These are phyloP conservation scores for Castanopsis chinensis DNA, from an alignment of 306 rosid genomes.

Conservation along the genomic window DNA sequence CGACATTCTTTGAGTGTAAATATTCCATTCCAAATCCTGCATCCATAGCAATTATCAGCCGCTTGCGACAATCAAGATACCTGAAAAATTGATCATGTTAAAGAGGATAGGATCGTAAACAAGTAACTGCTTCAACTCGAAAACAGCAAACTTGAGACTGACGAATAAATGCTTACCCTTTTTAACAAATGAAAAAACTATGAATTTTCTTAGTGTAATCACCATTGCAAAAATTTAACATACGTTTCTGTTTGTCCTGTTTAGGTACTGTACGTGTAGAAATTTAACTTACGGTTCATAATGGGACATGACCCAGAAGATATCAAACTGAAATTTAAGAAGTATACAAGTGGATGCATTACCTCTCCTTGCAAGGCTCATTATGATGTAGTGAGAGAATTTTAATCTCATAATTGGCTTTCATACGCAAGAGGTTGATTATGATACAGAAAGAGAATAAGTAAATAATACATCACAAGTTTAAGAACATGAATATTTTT, in stretches of 20 bases:
- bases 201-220: background rate
- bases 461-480: background rate
- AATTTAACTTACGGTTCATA: background rate
- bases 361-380: conserved; percentile 90
- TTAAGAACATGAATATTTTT: background rate
- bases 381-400: conserved; percentile 94
- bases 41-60: conserved; percentile 86
- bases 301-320: background rate
- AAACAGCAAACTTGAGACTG: background rate
- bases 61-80: conserved; percentile 84
- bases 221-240: background rate
- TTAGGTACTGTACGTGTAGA: background rate
- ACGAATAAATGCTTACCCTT: background rate
- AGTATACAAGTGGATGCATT: conserved; percentile 20
- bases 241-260: background rate
- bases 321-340: conserved; percentile 16
- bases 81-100: conserved; percentile 40
- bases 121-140: background rate
- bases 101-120: background rate
- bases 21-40: conserved; percentile 97
- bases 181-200: background rate
- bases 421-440: background rate
- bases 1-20: conserved; percentile 78
- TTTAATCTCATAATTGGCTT: background rate
- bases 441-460: background rate